Conservation (phyloP, 2,329 filamentous ascomycete genomes). For the Aspergillus latus region DNA sequence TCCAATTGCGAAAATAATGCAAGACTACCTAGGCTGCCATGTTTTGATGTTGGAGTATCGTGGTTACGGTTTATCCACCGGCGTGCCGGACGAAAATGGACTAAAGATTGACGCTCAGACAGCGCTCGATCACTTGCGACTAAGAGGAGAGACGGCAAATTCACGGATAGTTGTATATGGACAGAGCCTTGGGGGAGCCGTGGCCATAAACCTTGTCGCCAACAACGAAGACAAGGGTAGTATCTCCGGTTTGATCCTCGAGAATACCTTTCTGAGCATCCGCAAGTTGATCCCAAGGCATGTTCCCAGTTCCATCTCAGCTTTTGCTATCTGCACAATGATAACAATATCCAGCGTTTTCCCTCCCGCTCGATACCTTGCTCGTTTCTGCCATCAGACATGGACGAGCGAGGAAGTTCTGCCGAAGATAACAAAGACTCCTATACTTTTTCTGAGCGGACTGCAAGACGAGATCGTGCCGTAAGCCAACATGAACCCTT, state of each 20-base stretch:
- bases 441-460: conserved; percentile 87
- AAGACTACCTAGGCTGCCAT: conserved; percentile 81
- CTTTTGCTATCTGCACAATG: not conserved
- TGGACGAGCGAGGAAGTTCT: conserved; percentile 86
- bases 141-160: conserved; percentile 73
- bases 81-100: conserved; percentile 83
- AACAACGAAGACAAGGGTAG: conserved; percentile 77
- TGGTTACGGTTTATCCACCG: conserved; percentile 89
- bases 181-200: conserved; percentile 90
- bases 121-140: conserved; percentile 80
- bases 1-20: conserved; percentile 85
- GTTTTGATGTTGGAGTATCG: conserved; percentile 98
- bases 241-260: conserved; percentile 81
- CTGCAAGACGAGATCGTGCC: conserved; percentile 93
- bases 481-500: conserved; percentile 57
- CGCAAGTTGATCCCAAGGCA: conserved; percentile 87
- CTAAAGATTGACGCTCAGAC: conserved; percentile 89
- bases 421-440: conserved; percentile 74
- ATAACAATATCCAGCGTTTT: conserved; percentile 60
- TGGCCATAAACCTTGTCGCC: conserved; percentile 78
- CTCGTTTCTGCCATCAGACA: conserved; percentile 87
- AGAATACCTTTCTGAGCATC: conserved; percentile 96
- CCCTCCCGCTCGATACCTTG: conserved; percentile 84
- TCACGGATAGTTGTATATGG: conserved; percentile 86
- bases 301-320: conserved; percentile 23